Conservation (phyloP, 1,139 yeast species). For the Geotrichum bryndzae region DNA sequence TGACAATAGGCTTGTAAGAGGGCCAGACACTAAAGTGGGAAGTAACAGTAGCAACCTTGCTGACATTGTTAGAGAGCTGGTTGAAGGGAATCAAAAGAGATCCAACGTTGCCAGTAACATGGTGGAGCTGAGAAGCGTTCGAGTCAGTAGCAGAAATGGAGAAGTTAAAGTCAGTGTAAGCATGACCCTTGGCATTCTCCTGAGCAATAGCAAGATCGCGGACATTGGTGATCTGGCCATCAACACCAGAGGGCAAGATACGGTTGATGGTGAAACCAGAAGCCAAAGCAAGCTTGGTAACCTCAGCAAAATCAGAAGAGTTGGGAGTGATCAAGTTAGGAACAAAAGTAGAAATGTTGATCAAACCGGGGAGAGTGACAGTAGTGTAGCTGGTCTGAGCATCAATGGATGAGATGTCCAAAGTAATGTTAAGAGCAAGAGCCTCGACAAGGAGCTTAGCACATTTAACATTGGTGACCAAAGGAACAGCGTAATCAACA, state of each 20-base stretch:
- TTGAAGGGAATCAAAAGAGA: slow-evolving; percentile 78
- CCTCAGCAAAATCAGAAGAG: slow-evolving; percentile 51
- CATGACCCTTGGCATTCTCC: slow-evolving; percentile 41
- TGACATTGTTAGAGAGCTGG: slow-evolving; percentile 52
- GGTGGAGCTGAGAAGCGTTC: slow-evolving; percentile 58
- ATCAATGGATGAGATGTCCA: slow-evolving; percentile 73
- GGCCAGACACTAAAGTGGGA: slow-evolving; percentile 86
- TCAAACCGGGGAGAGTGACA: slow-evolving; percentile 76
- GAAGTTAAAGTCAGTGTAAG: slow-evolving; percentile 75
- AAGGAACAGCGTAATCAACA: slow-evolving; percentile 94
- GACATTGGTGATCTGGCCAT: slow-evolving; percentile 61
- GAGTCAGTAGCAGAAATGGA: slow-evolving; percentile 76
- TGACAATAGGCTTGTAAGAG: slow-evolving; percentile 70
- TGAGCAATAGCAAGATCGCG: slow-evolving; percentile 57
- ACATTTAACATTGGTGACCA: slow-evolving; percentile 95
- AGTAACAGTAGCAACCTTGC: slow-evolving; percentile 69
- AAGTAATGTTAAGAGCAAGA: slow-evolving; percentile 57
- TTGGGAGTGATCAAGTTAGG: slow-evolving; percentile 54
- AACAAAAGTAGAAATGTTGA: slow-evolving; percentile 74
- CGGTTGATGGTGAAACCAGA: slow-evolving; percentile 88
- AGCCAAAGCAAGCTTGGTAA: slow-evolving; percentile 66
- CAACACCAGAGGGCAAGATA: slow-evolving; percentile 64
- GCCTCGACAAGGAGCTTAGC: slow-evolving; percentile 96
- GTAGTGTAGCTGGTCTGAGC: slow-evolving; percentile 88
- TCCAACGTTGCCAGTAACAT: slow-evolving; percentile 63